Evolutionary conservation across 768 basidiomycete genomes (phyloP), one percentile per base, ranked within the genome.

Genomic region (Suillus decipiens): DNA sequence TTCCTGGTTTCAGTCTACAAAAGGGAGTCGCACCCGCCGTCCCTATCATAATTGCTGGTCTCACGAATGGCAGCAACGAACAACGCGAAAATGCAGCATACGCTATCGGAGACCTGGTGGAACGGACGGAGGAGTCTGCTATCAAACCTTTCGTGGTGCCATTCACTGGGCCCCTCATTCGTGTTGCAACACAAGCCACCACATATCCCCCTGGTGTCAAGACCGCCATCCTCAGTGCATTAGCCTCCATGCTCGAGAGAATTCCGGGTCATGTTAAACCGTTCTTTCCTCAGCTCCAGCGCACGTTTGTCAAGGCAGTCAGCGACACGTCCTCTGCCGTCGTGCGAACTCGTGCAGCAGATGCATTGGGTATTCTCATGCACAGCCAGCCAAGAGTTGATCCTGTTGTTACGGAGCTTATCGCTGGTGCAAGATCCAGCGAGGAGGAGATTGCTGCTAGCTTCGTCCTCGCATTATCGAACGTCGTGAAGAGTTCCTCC

Each of bases 221-320:
- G 78, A 87, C 86, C 5, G 95, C 90, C 14, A 96, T 99, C 67
- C 83, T 99, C 36, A 85, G 84, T 39, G 93, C 96, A 6, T 83
- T 99, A 57, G 86, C 88, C 0, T 86, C 88, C 24, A 93, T 98
- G 86, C 81, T 99, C 48, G 87, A 88, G 66, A 84, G 86, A 51
- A 95, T 97, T 28, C 95, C 96, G 0, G 79, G 82, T 4, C 92
- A 96, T 68, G 94, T 99, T 68, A 93, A 92, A 74, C 96, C 96
- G 3, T 99, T 99, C 88, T 98, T 98, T 84, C 97, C 96, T 2
- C 97, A 99, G 70, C 78, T 99, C 39, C 96, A 98, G 70, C 86
- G 96, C 39, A 98, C 95, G 0, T 98, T 99, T 70, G 91, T 97
- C 73, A 99, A 99, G 78, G 92, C 94, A 50, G 84, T 90, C 2